phyloP scores from a whole-genome alignment of 352 stramenopile species.

The Phytopythium ostracodes region DNA sequence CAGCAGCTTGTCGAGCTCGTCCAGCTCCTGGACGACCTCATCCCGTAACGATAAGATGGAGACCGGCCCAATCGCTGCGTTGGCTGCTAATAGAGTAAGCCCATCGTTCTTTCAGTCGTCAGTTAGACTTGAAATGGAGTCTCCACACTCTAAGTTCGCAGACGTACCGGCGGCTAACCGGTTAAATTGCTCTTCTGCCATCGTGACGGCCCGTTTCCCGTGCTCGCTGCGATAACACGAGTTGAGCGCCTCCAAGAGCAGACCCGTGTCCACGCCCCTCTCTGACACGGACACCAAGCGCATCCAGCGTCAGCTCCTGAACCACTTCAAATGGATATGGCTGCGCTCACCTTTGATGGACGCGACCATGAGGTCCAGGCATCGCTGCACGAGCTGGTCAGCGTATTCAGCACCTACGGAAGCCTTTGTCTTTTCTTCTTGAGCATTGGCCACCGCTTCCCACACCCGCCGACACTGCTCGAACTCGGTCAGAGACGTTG shows the following conservation, averaged over 20 bases:
- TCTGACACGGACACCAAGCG: conserved; percentile 22
- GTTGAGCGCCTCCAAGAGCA: conserved; percentile 65
- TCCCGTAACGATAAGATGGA: conserved; percentile 41
- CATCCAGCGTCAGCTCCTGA: no score
- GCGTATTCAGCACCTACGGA: conserved; percentile 25
- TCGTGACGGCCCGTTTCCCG: conserved; percentile 30
- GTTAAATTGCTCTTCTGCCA: conserved; percentile 52
- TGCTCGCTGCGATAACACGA: conserved; percentile 48
- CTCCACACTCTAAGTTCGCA: conserved; percentile 17
- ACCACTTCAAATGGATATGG: no score
- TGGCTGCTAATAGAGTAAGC: neutral
- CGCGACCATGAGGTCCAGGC: conserved; percentile 45
- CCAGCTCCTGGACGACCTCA: conserved; percentile 65
- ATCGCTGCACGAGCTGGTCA: conserved; percentile 43
- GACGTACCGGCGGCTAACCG: neutral
- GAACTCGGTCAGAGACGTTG: conserved; percentile 30
- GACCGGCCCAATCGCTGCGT: neutral
- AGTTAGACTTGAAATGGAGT: neutral
- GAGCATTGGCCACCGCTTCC: conserved; percentile 1
- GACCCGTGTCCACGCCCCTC: conserved; percentile 60
- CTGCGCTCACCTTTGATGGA: conserved; percentile 44
- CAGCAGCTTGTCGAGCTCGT: conserved; percentile 61
- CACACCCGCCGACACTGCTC: conserved; percentile 26
- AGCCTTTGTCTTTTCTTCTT: conserved; percentile 11
- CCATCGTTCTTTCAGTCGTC: neutral